Conservation (phyloP, 2,329 filamentous ascomycete genomes). For the Cytospora piceae region DNA sequence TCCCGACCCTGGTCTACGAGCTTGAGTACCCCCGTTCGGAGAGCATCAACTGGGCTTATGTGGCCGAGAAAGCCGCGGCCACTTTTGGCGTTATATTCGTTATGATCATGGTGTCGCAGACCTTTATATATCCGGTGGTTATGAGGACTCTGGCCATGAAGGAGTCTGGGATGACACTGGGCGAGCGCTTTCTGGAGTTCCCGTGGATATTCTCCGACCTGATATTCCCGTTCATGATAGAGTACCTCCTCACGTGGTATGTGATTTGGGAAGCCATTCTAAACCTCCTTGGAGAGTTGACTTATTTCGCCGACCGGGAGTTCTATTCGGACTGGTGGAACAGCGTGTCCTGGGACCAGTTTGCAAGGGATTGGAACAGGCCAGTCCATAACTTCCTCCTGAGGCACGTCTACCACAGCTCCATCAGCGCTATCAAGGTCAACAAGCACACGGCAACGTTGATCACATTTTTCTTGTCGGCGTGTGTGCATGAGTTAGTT, state of each 20-base stretch:
- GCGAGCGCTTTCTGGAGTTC: slow-evolving; percentile 66
- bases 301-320: slow-evolving; percentile 74
- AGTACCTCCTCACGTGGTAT: slow-evolving; percentile 79
- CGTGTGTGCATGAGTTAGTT: slow-evolving; percentile 73
- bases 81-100: slow-evolving; percentile 74
- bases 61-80: slow-evolving; percentile 71
- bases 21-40: slow-evolving; percentile 73
- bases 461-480: slow-evolving; percentile 74
- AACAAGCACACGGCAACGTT: slow-evolving; percentile 73
- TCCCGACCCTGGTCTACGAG: slow-evolving; percentile 80
- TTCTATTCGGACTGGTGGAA: slow-evolving; percentile 73
- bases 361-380: slow-evolving; percentile 78
- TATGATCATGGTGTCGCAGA: slow-evolving; percentile 79
- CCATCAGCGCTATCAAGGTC: slow-evolving; percentile 73
- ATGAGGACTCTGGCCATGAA: slow-evolving; percentile 69
- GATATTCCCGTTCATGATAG: slow-evolving; percentile 78
- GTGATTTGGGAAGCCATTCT: slow-evolving; percentile 78
- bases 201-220: slow-evolving; percentile 77
- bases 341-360: slow-evolving; percentile 72
- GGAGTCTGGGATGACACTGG: slow-evolving; percentile 64
- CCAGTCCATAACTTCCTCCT: slow-evolving; percentile 79
- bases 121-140: slow-evolving; percentile 77
- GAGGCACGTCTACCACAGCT: slow-evolving; percentile 78
- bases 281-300: slow-evolving; percentile 77
- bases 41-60: slow-evolving; percentile 73